phyloP scores from a whole-genome alignment of 2,329 filamentous ascomycete species.

The Colletotrichum sojae region DNA sequence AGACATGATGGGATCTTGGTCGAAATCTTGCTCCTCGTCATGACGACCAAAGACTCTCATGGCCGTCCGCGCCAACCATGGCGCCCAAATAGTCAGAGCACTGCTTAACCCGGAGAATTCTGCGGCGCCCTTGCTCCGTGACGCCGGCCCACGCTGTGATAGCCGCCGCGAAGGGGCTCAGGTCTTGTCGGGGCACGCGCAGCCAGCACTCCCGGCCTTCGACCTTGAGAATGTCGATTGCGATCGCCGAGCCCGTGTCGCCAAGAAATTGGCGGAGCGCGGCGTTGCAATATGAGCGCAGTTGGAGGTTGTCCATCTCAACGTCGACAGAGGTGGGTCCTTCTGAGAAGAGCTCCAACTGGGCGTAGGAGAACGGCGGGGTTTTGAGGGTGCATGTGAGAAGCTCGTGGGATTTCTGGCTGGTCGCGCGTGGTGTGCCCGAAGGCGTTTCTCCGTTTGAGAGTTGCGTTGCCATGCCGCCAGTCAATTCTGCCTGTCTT shows the following conservation, averaged over 20 bases:
- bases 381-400: conserved; percentile 65
- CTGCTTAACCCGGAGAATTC: conserved; percentile 67
- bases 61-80: conserved; percentile 65
- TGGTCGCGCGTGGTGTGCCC: conserved; percentile 10
- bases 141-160: conserved; percentile 75
- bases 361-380: conserved; percentile 70
- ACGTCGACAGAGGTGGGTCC: conserved; percentile 27
- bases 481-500: too few species aligned
- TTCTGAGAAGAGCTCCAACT: conserved; percentile 63
- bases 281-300: conserved; percentile 72
- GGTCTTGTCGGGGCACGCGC: conserved; percentile 73
- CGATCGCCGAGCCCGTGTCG: conserved; percentile 74
- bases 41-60: conserved; percentile 64
- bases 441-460: conserved; percentile 9
- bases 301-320: conserved; percentile 72
- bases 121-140: conserved; percentile 57
- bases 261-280: conserved; percentile 80
- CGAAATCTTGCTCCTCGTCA: conserved; percentile 45
- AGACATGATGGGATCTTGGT: conserved; percentile 30
- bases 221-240: conserved; percentile 79
- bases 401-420: conserved; percentile 62
- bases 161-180: conserved; percentile 73
- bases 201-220: conserved; percentile 72
- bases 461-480: conserved; percentile 29
- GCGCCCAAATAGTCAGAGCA: conserved; percentile 76